phyloP scores from a whole-genome alignment of 2,329 filamentous ascomycete genomes.

The Colletotrichum sp. region DNA sequence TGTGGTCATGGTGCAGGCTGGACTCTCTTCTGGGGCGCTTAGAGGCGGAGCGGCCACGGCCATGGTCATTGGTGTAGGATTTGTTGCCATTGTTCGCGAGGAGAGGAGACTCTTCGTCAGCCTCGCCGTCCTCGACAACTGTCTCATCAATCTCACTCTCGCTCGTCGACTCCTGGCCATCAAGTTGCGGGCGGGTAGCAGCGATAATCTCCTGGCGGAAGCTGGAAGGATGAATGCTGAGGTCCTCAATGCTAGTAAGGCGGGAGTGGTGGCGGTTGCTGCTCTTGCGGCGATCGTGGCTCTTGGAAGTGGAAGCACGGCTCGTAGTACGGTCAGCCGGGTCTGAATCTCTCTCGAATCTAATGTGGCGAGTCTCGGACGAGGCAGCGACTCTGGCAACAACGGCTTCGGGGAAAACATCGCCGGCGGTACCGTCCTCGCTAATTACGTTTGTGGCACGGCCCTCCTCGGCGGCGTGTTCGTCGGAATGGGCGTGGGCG shows the following conservation, averaged over 20 bases:
- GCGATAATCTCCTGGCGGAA: constrained; percentile 93
- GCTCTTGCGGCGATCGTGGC: constrained; percentile 49
- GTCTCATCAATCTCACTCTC: constrained; percentile 60
- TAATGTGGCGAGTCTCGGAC: constrained; percentile 43
- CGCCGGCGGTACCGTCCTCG: constrained; percentile 65
- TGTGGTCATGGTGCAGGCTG: constrained; percentile 71
- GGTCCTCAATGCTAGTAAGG: constrained; percentile 70
- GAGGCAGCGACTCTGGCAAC: constrained; percentile 53
- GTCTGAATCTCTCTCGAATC: constrained; percentile 39
- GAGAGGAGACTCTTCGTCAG: constrained; percentile 52
- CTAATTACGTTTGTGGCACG: constrained; percentile 46
- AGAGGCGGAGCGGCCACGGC: constrained; percentile 21
- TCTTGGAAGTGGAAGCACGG: constrained; percentile 37
- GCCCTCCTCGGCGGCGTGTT: constrained; percentile 56
- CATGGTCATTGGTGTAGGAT: constrained; percentile 10
- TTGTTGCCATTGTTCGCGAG: constrained; percentile 41
- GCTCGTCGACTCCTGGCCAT: constrained; percentile 53
- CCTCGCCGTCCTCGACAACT: constrained; percentile 43
- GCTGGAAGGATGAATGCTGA: constrained; percentile 87
- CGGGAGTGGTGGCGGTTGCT: constrained; percentile 59
- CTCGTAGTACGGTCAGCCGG: constrained; percentile 24
- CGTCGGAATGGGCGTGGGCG: constrained; percentile 32
- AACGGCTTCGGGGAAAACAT: constrained; percentile 67
- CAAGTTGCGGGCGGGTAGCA: constrained; percentile 63
- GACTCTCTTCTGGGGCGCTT: constrained; percentile 51